Base-by-base conservation (phyloP, 176 grass and related monocot species). In the Hordeum marinum region DNA sequence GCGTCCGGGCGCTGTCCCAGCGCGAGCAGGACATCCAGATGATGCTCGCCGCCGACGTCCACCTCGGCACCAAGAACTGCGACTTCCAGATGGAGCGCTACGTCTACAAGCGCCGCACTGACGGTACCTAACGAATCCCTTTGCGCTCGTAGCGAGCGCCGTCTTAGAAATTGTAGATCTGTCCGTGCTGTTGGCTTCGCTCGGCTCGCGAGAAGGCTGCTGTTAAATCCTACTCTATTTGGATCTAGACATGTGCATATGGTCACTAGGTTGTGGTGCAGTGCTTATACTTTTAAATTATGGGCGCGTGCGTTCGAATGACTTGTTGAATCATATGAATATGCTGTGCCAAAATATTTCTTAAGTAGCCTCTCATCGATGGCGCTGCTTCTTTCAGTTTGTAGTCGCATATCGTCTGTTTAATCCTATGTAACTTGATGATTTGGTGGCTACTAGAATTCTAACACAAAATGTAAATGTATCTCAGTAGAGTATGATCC, bases 11-110 rank as follows among this genome's bases (percentile, higher is more conserved):
- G 59, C 84, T 99, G 29, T 75, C 88, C 10, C 79, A 94, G 82
- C 77, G 37, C 88, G 93, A 99, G 88, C 73, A 89, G 73, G 93
- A 92, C 75, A 71, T 96, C 18, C 96, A 94, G 71, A 94, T 91
- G 96, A 96, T 99, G 91, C 86, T 96, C 23, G 90, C 96, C 27
- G 96, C 93, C 24, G 91, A 96, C 37, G 90, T 96, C 69, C 94
- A 96, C 82, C 94, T 99, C 24, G 91, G 96, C 81, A 96, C 96
- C 72, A 99, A 96, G 88, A 99, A 99, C 83, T 99, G 94, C 90
- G 94, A 99, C 67, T 99, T 94, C 88, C 94, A 99, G 88, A 99
- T 99, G 96, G 93, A 92, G 84, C 96, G 96, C 18, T 96, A 99
- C 86, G 90, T 83, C 26, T 91, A 72, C 88, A 92, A 92, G 88